phyloP scores from a whole-genome alignment of 2,329 filamentous ascomycete species.

The Aschersonia sp. region DNA sequence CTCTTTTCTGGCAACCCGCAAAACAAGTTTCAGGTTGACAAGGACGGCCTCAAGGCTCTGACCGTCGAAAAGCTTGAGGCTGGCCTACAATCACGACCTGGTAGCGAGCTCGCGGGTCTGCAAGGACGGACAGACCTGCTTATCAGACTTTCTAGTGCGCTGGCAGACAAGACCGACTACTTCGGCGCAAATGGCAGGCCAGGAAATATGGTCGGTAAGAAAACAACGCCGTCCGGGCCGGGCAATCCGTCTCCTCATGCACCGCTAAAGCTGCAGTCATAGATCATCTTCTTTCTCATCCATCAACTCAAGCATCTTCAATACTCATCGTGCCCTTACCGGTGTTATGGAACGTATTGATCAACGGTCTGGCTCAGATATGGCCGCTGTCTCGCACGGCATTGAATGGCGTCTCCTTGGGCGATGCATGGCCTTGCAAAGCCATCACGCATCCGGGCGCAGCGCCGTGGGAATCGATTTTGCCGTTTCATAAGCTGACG shows the following conservation, averaged over 20 bases:
- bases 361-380: constrained; percentile 73
- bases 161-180: constrained; percentile 62
- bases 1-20: constrained; percentile 69
- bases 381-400: constrained; percentile 81
- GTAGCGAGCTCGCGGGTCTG: constrained; percentile 72
- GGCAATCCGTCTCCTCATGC: neutral
- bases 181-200: constrained; percentile 77
- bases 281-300: constrained; percentile 91
- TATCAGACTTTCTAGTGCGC: constrained; percentile 57
- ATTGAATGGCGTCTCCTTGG: constrained; percentile 74
- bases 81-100: constrained; percentile 70
- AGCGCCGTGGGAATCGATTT: constrained; percentile 58
- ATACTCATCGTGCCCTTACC: constrained; percentile 77
- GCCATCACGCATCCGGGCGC: constrained; percentile 52
- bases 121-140: constrained; percentile 74
- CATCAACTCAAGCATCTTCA: constrained; percentile 76
- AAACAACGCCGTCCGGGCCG: neutral
- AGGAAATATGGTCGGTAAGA: constrained; percentile 82
- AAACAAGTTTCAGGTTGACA: constrained; percentile 85
- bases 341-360: constrained; percentile 80
- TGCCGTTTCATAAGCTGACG: constrained; percentile 87
- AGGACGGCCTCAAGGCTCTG: constrained; percentile 58
- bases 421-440: constrained; percentile 87
- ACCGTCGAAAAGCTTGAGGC: constrained; percentile 62
- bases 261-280: neutral